phyloP scores from a whole-genome alignment of 148 eudicot species.

The Rhododendron williamsianum region DNA sequence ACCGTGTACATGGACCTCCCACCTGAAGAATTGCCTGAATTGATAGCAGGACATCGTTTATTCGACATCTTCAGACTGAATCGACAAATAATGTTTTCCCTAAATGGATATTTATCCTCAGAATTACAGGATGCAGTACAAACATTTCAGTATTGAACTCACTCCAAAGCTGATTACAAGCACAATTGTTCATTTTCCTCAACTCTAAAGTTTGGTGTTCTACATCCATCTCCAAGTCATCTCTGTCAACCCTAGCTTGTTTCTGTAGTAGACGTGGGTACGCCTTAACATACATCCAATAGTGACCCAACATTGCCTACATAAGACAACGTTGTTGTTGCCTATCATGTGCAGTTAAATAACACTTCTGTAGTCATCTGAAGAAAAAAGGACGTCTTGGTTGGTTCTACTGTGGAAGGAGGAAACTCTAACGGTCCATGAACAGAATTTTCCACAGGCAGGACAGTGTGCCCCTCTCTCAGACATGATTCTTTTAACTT shows the following conservation, averaged over 20 bases:
- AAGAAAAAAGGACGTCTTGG: background rate
- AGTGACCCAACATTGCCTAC: background rate
- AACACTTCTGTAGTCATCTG: background rate
- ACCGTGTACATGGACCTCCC: background rate
- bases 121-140: background rate
- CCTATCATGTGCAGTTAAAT: background rate
- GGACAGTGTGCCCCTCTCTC: background rate
- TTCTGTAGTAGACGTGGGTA: background rate
- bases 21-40: constrained; percentile 2
- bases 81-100: background rate
- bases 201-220: background rate
- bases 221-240: background rate
- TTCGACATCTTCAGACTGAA: background rate
- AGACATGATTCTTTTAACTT: background rate
- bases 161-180: background rate
- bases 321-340: background rate
- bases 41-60: background rate
- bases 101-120: background rate
- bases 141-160: background rate
- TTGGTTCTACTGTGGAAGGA: background rate
- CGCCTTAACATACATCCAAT: background rate
- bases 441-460: background rate
- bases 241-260: background rate
- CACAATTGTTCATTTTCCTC: background rate
- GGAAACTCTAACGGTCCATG: background rate